Conservation (phyloP, 2,329 filamentous ascomycete species). For the Xylaria sp. region DNA sequence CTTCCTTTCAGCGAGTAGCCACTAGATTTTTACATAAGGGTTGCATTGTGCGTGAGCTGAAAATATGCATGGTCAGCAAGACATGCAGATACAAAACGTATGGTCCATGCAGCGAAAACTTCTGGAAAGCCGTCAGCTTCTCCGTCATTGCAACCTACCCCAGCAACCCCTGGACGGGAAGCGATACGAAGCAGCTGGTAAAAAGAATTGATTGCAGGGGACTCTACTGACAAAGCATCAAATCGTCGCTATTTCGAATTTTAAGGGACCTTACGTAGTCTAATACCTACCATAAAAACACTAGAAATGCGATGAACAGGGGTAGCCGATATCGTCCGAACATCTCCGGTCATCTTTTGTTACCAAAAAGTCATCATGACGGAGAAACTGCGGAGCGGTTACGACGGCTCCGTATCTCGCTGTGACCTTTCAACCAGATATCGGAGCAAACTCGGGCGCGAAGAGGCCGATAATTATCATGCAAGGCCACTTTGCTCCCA, state of each 20-base stretch:
- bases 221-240: background rate
- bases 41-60: constrained; percentile 41
- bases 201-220: background rate
- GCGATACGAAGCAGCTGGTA: constrained; percentile 14
- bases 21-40: constrained; percentile 11
- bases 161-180: constrained; percentile 27
- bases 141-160: constrained; percentile 41
- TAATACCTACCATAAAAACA: constrained; percentile 1
- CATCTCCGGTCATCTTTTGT: background rate
- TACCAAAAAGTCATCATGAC: background rate
- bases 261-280: background rate
- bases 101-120: constrained; percentile 44
- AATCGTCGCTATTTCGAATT: constrained; percentile 6
- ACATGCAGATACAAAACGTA: constrained; percentile 43
- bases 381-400: constrained; percentile 1
- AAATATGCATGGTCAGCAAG: constrained; percentile 41
- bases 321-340: background rate
- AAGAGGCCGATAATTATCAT: constrained; percentile 16
- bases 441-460: constrained; percentile 30
- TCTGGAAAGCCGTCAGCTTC: constrained; percentile 44
- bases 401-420: constrained; percentile 6
- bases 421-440: background rate
- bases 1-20: constrained; percentile 15
- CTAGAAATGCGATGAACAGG: background rate
- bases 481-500: background rate